Conservation (phyloP, 1,139 yeast genomes). For the Scheffersomyces titani region DNA sequence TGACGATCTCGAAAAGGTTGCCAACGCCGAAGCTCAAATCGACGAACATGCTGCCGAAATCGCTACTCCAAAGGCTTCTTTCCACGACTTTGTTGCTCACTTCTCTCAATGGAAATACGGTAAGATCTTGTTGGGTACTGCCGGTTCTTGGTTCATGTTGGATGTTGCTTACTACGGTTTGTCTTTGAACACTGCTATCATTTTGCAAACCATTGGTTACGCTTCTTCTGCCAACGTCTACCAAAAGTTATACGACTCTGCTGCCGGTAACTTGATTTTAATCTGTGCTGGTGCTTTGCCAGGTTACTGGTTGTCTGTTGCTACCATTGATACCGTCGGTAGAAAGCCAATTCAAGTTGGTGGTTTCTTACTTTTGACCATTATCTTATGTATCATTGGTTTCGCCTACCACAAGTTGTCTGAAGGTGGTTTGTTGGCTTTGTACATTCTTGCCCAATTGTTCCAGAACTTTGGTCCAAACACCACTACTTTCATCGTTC, state of each 20-base stretch:
- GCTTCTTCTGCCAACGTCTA: constrained; percentile 58
- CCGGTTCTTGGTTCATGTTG: constrained; percentile 94
- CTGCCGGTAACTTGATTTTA: constrained; percentile 87
- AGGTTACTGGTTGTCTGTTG: constrained; percentile 84
- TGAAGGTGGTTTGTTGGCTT: constrained; percentile 66
- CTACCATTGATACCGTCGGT: constrained; percentile 75
- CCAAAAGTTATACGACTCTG: constrained; percentile 65
- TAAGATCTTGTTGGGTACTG: constrained; percentile 86
- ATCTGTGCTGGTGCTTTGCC: constrained; percentile 92
- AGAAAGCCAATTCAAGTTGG: constrained; percentile 77
- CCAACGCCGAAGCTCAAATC: constrained; percentile 54
- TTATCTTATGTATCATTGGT: constrained; percentile 71
- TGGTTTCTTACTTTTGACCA: constrained; percentile 72
- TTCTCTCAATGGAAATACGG: constrained; percentile 89
- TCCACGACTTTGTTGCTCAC: constrained; percentile 63
- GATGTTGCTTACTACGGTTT: constrained; percentile 96
- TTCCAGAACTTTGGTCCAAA: constrained; percentile 95
- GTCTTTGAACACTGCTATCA: constrained; percentile 75
- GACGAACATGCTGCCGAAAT: constrained; percentile 47
- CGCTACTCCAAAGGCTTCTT: constrained; percentile 60
- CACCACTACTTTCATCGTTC: constrained; percentile 91
- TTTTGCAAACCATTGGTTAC: constrained; percentile 83
- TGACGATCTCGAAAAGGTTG: constrained; percentile 59
- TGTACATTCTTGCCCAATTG: constrained; percentile 77
- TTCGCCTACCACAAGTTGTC: constrained; percentile 72